Evolutionary conservation across 257 asterid genomes (phyloP).

Genomic region (Pogostemon cablin): DNA sequence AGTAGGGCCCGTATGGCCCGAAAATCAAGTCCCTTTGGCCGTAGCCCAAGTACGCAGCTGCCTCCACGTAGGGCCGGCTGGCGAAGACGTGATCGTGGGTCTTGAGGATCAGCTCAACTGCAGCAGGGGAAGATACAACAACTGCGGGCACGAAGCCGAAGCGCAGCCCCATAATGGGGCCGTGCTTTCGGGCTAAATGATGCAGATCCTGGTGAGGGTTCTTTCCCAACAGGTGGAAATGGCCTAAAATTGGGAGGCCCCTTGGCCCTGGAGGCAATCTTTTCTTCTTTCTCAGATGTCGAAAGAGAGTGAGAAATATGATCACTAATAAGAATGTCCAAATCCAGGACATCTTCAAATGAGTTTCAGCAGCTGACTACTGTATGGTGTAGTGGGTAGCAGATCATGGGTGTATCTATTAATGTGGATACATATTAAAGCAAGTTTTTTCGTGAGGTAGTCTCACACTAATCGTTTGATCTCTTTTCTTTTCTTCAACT

Average conservation of each 20-base stretch:
- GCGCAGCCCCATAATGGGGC: conserved; percentile 47
- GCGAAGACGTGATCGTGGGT: conserved; percentile 46
- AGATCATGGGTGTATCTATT: too few relatives aligned
- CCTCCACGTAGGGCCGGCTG: conserved; percentile 32
- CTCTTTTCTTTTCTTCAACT: too few relatives aligned
- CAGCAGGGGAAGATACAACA: conserved; percentile 38
- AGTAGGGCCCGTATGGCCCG: conserved; percentile 37
- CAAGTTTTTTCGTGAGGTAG: too few relatives aligned
- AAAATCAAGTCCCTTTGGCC: conserved; percentile 27
- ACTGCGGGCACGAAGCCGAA: conserved; percentile 37
- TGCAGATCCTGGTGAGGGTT: conserved; percentile 43
- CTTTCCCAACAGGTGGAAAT: conserved; percentile 43
- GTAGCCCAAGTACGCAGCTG: conserved; percentile 8
- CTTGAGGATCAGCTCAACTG: conserved; percentile 45
- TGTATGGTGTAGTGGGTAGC: too few relatives aligned
- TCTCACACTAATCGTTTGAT: too few relatives aligned
- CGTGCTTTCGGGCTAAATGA: conserved; percentile 37
- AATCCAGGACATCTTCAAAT: conserved; percentile 35
- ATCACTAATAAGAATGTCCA: conserved; percentile 19
- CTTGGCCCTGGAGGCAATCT: conserved; percentile 41
- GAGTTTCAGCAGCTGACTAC: too few relatives aligned
- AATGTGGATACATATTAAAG: too few relatives aligned
- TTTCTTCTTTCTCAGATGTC: conserved; percentile 8
- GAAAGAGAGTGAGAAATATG: conserved; percentile 26
- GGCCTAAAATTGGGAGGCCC: conserved; percentile 46